phyloP scores from a whole-genome alignment of 2,329 filamentous ascomycete species.

The Alternaria triticina region DNA sequence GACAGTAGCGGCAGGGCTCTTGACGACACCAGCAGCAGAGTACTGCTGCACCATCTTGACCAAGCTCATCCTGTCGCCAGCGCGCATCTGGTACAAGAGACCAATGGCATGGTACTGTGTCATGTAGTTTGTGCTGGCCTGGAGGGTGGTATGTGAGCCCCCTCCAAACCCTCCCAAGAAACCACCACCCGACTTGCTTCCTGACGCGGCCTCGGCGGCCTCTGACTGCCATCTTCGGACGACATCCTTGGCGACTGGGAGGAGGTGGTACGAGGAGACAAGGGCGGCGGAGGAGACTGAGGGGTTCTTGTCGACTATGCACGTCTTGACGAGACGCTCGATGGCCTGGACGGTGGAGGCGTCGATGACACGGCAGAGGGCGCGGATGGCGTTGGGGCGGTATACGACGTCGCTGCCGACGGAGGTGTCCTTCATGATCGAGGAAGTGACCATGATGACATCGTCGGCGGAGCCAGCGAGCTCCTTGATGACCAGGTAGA shows the following conservation, averaged over 20 bases:
- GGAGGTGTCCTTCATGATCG: constrained; percentile 99
- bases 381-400: constrained; percentile 93
- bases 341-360: constrained; percentile 96
- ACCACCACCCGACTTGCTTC: constrained; percentile 83
- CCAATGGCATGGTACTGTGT: constrained; percentile 98
- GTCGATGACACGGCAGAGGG: constrained; percentile 93
- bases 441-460: constrained; percentile 99
- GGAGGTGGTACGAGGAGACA: constrained; percentile 95
- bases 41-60: constrained; percentile 99
- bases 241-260: constrained; percentile 93
- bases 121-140: constrained; percentile 85
- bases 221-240: constrained; percentile 98
- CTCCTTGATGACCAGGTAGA: constrained; percentile 98
- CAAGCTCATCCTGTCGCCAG: constrained; percentile 95
- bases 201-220: constrained; percentile 93
- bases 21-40: constrained; percentile 85
- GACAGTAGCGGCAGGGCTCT: constrained; percentile 90
- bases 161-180: constrained; percentile 93
- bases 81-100: constrained; percentile 95
- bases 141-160: constrained; percentile 73
- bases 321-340: constrained; percentile 97
- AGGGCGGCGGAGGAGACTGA: constrained; percentile 96
- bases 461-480: constrained; percentile 93
- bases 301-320: constrained; percentile 98
- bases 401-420: constrained; percentile 84